Percentiles rank a stretch among this genome's conserved stretches.
Evolutionary conservation across 331 rosid species (phyloP).

Genomic region (Pyracantha coccinea): DNA sequence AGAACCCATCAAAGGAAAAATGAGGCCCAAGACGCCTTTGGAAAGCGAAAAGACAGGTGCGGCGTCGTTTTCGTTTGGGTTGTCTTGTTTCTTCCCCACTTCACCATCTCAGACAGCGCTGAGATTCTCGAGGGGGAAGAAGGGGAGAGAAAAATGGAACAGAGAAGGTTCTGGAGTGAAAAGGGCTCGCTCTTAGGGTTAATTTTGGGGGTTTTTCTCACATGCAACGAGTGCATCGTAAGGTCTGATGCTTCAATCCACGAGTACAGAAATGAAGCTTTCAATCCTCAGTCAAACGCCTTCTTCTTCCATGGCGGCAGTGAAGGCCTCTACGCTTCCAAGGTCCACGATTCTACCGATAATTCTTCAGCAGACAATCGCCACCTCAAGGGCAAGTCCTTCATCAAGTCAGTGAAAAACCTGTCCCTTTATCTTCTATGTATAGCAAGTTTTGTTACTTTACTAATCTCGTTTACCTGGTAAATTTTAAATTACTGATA

Average conservation of each 20-base stretch:
- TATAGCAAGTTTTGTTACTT: neutral
- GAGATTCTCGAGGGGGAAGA: neutral
- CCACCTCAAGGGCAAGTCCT: conserved; percentile 56
- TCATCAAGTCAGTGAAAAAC: conserved; percentile 32
- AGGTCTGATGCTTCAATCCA: conserved; percentile 46
- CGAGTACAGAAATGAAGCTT: conserved; percentile 41
- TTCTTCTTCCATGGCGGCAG: conserved; percentile 80
- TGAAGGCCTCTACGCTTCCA: conserved; percentile 61
- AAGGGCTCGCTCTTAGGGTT: conserved; percentile 3
- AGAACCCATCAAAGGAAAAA: neutral
- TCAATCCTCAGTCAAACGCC: conserved; percentile 46
- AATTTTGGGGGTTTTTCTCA: neutral
- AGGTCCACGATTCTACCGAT: conserved; percentile 17
- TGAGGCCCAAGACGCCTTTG: neutral
- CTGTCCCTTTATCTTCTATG: neutral
- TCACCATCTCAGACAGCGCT: neutral
- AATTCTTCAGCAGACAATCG: conserved; percentile 14
- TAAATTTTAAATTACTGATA: neutral
- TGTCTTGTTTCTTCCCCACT: neutral
- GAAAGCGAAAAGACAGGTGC: neutral
- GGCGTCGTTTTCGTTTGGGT: neutral
- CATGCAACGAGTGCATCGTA: conserved; percentile 5
- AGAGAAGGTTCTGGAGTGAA: neutral
- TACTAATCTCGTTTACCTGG: neutral
- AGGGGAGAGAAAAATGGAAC: neutral